These are phyloP conservation scores for Zymoseptoria ardabiliae DNA, from an alignment of 2,329 filamentous ascomycete species.

Conservation along the genomic window DNA sequence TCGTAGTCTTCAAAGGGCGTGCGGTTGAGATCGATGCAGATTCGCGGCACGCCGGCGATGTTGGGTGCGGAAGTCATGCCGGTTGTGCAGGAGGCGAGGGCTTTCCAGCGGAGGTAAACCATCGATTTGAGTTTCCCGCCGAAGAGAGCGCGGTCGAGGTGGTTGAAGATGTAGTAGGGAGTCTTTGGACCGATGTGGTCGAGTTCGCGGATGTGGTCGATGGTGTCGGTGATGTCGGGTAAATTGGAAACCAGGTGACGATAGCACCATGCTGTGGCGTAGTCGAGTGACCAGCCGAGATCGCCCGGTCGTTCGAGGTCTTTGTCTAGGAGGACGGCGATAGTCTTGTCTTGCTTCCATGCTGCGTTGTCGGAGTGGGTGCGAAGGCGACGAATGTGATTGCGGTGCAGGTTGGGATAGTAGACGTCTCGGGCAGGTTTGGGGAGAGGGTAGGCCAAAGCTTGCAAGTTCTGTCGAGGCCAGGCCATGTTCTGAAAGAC, in stretches of 20 bases:
- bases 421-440: conserved; percentile 11
- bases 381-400: background rate
- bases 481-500: conserved; percentile 4
- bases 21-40: conserved; percentile 31
- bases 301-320: conserved; percentile 21
- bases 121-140: conserved; percentile 32
- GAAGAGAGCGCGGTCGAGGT: conserved; percentile 32
- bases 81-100: conserved; percentile 22
- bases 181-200: conserved; percentile 21
- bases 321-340: conserved; percentile 16
- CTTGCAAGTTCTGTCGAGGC: conserved; percentile 6
- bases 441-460: conserved; percentile 13
- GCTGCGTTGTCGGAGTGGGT: background rate
- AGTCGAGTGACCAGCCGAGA: conserved; percentile 36
- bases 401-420: conserved; percentile 5
- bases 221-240: conserved; percentile 20
- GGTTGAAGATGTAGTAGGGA: conserved; percentile 32
- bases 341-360: background rate
- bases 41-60: conserved; percentile 21
- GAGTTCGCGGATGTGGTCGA: conserved; percentile 21
- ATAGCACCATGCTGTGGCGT: conserved; percentile 35
- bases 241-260: conserved; percentile 25
- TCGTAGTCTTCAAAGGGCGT: conserved; percentile 22
- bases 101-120: conserved; percentile 30
- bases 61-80: conserved; percentile 33